phyloP scores from a whole-genome alignment of 306 rosid species.

The Prunus fruticosa region DNA sequence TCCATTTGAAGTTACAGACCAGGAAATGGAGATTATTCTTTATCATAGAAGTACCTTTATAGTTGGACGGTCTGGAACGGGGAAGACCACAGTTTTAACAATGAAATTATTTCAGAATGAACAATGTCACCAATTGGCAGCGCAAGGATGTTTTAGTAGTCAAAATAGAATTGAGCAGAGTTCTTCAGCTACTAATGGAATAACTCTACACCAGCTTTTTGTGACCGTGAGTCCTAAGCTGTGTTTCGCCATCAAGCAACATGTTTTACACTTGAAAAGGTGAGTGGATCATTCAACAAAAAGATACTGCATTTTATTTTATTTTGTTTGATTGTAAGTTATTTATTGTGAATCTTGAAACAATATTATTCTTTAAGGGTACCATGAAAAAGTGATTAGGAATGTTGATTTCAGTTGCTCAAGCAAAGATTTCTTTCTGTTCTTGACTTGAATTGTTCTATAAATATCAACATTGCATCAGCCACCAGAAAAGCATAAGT shows the following conservation, averaged over 20 bases:
- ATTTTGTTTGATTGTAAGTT: no score
- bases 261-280: slow-evolving; percentile 69
- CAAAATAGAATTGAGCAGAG: slow-evolving; percentile 2
- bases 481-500: neutral
- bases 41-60: slow-evolving; percentile 55
- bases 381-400: no score
- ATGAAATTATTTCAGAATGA: slow-evolving; percentile 71
- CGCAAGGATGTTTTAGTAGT: slow-evolving; percentile 31
- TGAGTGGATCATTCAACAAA: neutral
- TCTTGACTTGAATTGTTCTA: neutral
- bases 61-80: slow-evolving; percentile 86
- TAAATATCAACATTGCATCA: neutral
- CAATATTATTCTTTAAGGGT: no score
- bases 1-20: slow-evolving; percentile 73
- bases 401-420: no score
- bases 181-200: slow-evolving; percentile 20
- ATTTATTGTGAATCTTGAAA: no score
- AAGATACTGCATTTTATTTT: neutral
- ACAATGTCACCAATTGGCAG: slow-evolving; percentile 33
- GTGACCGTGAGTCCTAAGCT: slow-evolving; percentile 81
- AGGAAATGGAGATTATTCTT: slow-evolving; percentile 62
- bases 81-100: slow-evolving; percentile 82
- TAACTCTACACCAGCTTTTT: slow-evolving; percentile 55
- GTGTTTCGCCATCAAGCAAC: slow-evolving; percentile 64
- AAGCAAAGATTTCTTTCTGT: neutral